Conservation (phyloP, 768 basidiomycete species). For the Phlegmacium glaucopus region DNA sequence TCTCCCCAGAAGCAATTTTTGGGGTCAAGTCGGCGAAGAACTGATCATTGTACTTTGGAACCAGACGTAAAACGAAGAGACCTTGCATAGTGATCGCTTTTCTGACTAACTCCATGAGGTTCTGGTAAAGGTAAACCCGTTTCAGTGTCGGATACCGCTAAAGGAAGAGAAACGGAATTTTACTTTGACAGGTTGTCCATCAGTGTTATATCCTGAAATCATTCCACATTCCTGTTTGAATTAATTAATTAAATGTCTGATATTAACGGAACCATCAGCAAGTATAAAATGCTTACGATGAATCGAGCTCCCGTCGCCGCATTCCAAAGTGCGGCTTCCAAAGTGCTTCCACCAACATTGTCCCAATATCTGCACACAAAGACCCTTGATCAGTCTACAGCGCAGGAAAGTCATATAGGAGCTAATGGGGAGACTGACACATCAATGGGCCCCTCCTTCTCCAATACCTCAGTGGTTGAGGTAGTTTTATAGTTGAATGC, state of each 20-base stretch:
- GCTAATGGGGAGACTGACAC: slow-evolving; percentile 23
- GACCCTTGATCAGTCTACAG: not conserved
- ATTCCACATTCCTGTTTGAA: slow-evolving; percentile 39
- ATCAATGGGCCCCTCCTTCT: slow-evolving; percentile 49
- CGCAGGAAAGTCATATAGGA: not conserved
- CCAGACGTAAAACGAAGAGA: slow-evolving; percentile 30
- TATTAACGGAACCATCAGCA: not conserved
- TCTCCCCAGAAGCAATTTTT: slow-evolving; percentile 36
- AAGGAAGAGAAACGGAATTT: not conserved
- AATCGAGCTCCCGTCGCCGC: slow-evolving; percentile 42
- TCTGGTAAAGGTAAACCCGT: slow-evolving; percentile 18
- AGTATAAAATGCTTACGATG: slow-evolving; percentile 33
- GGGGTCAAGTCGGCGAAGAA: slow-evolving; percentile 40
- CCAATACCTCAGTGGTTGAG: slow-evolving; percentile 45
- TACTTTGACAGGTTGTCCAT: slow-evolving; percentile 25
- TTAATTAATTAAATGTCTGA: not conserved
- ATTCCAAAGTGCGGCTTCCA: slow-evolving; percentile 51
- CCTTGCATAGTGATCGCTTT: slow-evolving; percentile 36
- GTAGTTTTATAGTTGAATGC: slow-evolving; percentile 72
- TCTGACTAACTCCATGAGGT: slow-evolving; percentile 30
- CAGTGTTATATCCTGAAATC: slow-evolving; percentile 35
- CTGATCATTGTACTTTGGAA: slow-evolving; percentile 30
- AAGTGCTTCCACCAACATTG: slow-evolving; percentile 56
- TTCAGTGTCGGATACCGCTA: not conserved
- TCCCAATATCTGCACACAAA: slow-evolving; percentile 41